Base-by-base conservation (phyloP, 305 asterid species). In the Fraxinus ornus region DNA sequence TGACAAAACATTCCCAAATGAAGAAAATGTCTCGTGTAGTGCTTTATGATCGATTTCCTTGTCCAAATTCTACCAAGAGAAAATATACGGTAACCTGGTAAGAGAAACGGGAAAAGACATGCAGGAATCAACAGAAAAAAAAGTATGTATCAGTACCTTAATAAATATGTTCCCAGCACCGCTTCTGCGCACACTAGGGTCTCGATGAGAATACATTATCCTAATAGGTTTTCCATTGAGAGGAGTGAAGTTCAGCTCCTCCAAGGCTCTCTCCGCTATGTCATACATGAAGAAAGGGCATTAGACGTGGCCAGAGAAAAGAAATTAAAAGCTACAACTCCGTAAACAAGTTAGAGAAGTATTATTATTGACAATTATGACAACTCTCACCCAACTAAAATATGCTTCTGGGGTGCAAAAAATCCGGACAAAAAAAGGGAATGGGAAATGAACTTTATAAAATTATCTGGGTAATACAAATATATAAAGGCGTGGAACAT, bases 11-110 rank as follows among this genome's bases (percentile, higher is more conserved):
- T 41, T 88, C 28, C 99, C 98, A 77, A 97, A 97, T 35, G 91
- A 78, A 39, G 97, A 94, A 88, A 97, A 94, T 24, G 97, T 97
- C 36, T 97, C 99, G 3, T 94, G 93, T 2, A 97, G 90, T 64
- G 93, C 97, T 85, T 93, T 97, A 86, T 95, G 95, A 89, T 97
- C 99, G 70, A 97, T 97, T 19, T 91, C 98, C 89, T 90, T 92
- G 95, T 94, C 99, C 93, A 97, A 82, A 89, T 97, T 95, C 99
- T 97, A 84, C 36, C 13, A 44, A 76, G 6, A 28, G 78, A 73
- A 83, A 55, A 3, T 28, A 64, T 2, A 28, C 30, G 2, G 30
- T 28, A 28, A 28, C 1, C 30, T 28, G 30, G 22, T 64, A 36
- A 44, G 32, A 37, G 70, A 36, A 76, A 6, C 0, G 1, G 12